Percentiles rank a stretch among this genome's conserved stretches.
Conservation (phyloP, 1,284 basidiomycete species). For the Polyporus tsugae region DNA sequence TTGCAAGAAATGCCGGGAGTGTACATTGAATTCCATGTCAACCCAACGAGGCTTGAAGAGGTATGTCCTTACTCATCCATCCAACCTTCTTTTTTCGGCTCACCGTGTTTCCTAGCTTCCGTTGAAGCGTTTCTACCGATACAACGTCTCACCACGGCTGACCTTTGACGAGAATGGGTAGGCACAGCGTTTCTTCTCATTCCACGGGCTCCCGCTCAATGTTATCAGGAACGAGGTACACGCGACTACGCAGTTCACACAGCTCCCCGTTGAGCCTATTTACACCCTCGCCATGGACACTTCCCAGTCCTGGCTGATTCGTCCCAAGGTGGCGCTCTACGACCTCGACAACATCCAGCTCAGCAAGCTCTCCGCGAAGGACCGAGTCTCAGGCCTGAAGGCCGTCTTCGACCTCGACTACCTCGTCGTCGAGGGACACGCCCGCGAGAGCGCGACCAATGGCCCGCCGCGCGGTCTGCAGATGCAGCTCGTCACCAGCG, state of each 20-base stretch:
- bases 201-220: neutral
- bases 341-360: constrained; percentile 98
- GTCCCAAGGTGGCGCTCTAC: constrained; percentile 87
- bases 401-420: constrained; percentile 90
- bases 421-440: constrained; percentile 94
- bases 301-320: constrained; percentile 91
- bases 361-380: constrained; percentile 63
- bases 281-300: constrained; percentile 94
- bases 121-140: constrained; percentile 94
- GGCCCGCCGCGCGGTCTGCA: constrained; percentile 86
- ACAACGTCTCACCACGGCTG: constrained; percentile 67
- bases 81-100: neutral
- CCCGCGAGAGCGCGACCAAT: constrained; percentile 72
- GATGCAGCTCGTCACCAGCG: constrained; percentile 72
- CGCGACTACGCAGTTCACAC: constrained; percentile 58
- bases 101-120: constrained; percentile 67
- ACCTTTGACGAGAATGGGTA: constrained; percentile 81
- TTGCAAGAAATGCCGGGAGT: constrained; percentile 66
- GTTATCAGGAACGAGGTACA: constrained; percentile 59
- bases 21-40: constrained; percentile 78
- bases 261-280: constrained; percentile 74
- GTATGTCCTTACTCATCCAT: constrained; percentile 47
- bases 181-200: constrained; percentile 29
- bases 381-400: constrained; percentile 68
- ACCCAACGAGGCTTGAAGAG: constrained; percentile 74